These are phyloP conservation scores for Bipolaris victoriae DNA, from an alignment of 2,329 filamentous ascomycete species.

Conservation along the genomic window DNA sequence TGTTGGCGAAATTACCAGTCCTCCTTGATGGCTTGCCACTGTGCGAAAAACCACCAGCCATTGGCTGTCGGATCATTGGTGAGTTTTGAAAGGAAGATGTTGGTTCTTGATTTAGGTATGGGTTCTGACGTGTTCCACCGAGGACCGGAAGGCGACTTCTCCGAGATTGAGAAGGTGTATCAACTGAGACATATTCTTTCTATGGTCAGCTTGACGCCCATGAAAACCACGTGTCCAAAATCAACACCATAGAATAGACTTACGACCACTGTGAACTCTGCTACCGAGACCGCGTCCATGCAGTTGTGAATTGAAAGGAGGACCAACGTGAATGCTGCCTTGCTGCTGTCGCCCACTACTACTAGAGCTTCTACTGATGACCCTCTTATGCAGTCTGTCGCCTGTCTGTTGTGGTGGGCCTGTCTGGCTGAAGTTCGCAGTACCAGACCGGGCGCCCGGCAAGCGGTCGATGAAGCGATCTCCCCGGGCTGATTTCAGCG, in stretches of 20 bases:
- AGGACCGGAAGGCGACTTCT: slow-evolving; percentile 40
- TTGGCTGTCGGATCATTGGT: slow-evolving; percentile 42
- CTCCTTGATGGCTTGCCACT: slow-evolving; percentile 42
- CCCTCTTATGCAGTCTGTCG: slow-evolving; percentile 26
- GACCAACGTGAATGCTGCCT: slow-evolving; percentile 25
- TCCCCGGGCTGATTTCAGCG: slow-evolving; percentile 35
- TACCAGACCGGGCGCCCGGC: slow-evolving; percentile 37
- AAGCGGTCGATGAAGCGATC: slow-evolving; percentile 41
- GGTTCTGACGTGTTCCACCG: slow-evolving; percentile 34
- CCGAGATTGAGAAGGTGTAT: slow-evolving; percentile 39
- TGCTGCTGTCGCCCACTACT: slow-evolving; percentile 31
- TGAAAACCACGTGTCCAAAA: not conserved
- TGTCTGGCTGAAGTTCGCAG: slow-evolving; percentile 29
- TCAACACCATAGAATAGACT: slow-evolving; percentile 6
- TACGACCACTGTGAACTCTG: slow-evolving; percentile 30
- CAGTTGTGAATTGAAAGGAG: slow-evolving; percentile 28
- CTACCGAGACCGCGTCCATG: slow-evolving; percentile 25
- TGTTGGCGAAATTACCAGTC: slow-evolving; percentile 12
- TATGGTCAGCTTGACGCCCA: slow-evolving; percentile 6
- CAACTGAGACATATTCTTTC: slow-evolving; percentile 31
- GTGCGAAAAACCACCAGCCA: slow-evolving; percentile 40
- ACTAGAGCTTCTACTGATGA: slow-evolving; percentile 34
- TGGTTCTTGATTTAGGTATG: slow-evolving; percentile 23
- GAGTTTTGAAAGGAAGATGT: slow-evolving; percentile 37
- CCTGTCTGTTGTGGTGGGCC: slow-evolving; percentile 22